Evolutionary conservation across 2,329 filamentous ascomycete genomes (phyloP), one percentile per base, ranked within the genome.

Genomic region (Myriosclerotinia duriaeana): DNA sequence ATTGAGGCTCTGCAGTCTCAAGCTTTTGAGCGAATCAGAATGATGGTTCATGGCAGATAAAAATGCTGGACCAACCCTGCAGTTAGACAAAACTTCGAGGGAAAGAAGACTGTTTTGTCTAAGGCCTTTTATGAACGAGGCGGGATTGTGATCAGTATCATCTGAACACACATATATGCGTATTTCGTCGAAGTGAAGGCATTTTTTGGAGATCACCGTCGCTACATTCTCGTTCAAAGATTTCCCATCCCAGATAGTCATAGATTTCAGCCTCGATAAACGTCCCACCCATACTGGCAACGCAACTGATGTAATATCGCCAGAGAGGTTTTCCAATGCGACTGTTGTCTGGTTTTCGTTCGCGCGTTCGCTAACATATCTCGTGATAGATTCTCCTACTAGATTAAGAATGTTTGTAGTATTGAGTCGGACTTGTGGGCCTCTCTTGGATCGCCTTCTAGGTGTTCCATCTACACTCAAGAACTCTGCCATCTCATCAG

Each of bases 241-340:
- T 50, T 81, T 82, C 3, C 87, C 88, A 69, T 89, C 84, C 75
- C 82, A 86, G 2, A 91, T 78, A 20, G 85, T 83, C 44, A 92
- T 79, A 1, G 80, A 82, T 65, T 80, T 83, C 11, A 93, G 78
- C 36, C 84, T 81, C 1, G 84, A 80, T 36, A 91, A 77, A 42
- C 83, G 80, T 15, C 84, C 80, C 17, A 86, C 80, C 88, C 88
- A 91, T 38, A 76, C 78, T 0, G 83, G 78, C 6, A 92, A 78
- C 6, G 82, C 77, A 59, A 78, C 77, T 9, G 82, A 79, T n/a
- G 83, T 77, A 48, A 88, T 78, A 66, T 82, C 77, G 14, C 83
- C 84, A 67, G 82, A 86, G 63, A 89, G 83, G 67, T 82, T 82
- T 71, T 87, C 85, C 42, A 92, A 74, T 40, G 81, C 73, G 77